Conservation (phyloP, 331 rosid genomes). For the Pyrus hybrid region DNA sequence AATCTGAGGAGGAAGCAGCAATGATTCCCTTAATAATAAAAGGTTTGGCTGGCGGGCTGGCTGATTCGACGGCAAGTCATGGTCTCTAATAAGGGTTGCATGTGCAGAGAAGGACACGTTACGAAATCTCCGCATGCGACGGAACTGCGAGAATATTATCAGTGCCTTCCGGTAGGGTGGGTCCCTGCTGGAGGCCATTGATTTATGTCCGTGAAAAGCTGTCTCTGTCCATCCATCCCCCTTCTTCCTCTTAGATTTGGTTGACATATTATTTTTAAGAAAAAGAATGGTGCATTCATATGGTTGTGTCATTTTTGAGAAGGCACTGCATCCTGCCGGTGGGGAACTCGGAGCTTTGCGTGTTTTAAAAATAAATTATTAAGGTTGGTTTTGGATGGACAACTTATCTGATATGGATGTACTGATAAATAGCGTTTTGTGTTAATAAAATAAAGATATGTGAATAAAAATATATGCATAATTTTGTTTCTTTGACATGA, state of each 20-base stretch:
- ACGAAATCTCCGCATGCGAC: conserved; percentile 3
- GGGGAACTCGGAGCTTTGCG: not conserved
- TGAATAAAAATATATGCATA: too few species aligned
- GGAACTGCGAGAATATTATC: conserved; percentile 8
- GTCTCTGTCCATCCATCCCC: not conserved
- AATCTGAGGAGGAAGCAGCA: conserved; percentile 48
- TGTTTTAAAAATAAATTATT: not conserved
- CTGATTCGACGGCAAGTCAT: conserved; percentile 15
- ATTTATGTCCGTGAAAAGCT: not conserved
- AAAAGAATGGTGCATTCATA: not conserved
- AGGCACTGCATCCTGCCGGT: not conserved
- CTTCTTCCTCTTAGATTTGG: not conserved
- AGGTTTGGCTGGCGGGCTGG: not conserved
- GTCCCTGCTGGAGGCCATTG: not conserved
- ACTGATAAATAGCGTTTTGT: fast-evolving
- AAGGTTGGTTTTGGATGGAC: not conserved
- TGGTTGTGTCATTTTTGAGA: not conserved
- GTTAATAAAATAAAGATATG: too few species aligned
- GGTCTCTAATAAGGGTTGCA: not conserved
- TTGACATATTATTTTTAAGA: not conserved
- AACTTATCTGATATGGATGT: not conserved
- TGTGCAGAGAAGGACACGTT: conserved; percentile 8
- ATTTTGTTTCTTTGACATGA: too few species aligned
- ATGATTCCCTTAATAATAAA: not conserved
- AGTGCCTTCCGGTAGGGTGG: not conserved